phyloP scores from a whole-genome alignment of 495 filamentous ascomycete genomes.

The Penicillium alfredii region DNA sequence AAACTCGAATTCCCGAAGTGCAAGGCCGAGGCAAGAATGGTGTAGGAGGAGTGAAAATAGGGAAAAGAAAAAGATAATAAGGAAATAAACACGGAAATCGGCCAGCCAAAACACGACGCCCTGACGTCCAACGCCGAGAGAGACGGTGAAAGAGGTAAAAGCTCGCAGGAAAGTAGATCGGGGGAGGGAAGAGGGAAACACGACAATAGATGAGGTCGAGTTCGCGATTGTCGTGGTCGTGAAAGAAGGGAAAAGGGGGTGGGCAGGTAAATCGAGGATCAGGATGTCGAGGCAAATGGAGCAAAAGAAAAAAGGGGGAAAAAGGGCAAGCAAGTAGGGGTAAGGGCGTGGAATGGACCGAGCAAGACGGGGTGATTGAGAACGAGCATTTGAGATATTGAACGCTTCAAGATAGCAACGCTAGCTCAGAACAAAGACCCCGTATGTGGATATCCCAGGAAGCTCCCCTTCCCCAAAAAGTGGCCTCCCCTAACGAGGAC shows the following conservation, averaged over 20 bases:
- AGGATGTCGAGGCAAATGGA: slow-evolving; percentile 6
- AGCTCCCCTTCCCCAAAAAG: slow-evolving; percentile 9
- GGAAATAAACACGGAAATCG: slow-evolving; percentile 24
- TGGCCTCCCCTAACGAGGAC: slow-evolving; percentile 16
- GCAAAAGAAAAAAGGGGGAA: slow-evolving; percentile 6
- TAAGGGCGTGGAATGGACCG: background rate
- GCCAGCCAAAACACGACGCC: slow-evolving; percentile 41
- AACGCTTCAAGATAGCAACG: slow-evolving; percentile 21
- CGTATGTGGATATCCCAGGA: slow-evolving; percentile 14
- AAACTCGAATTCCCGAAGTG: slow-evolving; percentile 10
- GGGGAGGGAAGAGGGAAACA: slow-evolving; percentile 18
- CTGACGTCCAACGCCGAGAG: slow-evolving; percentile 44
- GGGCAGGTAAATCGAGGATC: slow-evolving; percentile 13
- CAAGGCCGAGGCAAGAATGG: too few relatives aligned
- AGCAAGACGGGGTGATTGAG: slow-evolving; percentile 5
- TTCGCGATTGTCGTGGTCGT: slow-evolving; percentile 7
- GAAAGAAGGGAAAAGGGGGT: slow-evolving; percentile 7
- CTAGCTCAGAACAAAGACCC: slow-evolving; percentile 14
- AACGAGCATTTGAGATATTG: slow-evolving; percentile 11
- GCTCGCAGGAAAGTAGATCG: too few relatives aligned
- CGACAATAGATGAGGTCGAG: slow-evolving; percentile 9
- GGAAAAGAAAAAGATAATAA: slow-evolving; percentile 23
- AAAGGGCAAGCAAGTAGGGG: slow-evolving; percentile 1
- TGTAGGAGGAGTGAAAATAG: background rate
- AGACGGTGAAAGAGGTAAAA: slow-evolving; percentile 43